Evolutionary conservation across 2,329 filamentous ascomycete genomes (phyloP).

Genomic region (Zasmidium cellare): DNA sequence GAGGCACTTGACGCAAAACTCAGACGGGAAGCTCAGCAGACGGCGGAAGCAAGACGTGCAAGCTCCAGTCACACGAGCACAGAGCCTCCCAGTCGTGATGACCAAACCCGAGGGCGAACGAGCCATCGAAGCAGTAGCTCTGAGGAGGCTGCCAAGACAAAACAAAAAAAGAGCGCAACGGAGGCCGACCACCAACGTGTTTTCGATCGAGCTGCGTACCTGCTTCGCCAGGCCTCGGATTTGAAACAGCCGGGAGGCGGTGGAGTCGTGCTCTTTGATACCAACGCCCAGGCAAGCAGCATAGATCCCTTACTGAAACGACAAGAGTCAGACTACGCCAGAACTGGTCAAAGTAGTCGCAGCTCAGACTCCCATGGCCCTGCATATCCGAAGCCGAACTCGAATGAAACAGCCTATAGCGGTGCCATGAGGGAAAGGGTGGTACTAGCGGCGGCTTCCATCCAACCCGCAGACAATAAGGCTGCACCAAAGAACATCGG

Average conservation of each 20-base stretch:
- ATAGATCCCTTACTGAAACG: constrained; percentile 8
- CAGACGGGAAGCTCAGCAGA: too few relatives aligned
- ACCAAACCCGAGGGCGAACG: neutral
- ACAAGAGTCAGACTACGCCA: constrained; percentile 4
- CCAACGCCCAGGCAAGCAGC: constrained; percentile 21
- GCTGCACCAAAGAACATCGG: constrained; percentile 16
- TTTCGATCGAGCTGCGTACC: constrained; percentile 49
- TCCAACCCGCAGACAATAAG: constrained; percentile 8
- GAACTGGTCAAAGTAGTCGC: neutral
- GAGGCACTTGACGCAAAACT: neutral
- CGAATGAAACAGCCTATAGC: constrained; percentile 8
- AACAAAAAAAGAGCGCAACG: constrained; percentile 24
- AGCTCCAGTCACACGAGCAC: too few relatives aligned
- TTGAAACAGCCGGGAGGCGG: constrained; percentile 34
- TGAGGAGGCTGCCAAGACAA: neutral
- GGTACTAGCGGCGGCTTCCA: constrained; percentile 21
- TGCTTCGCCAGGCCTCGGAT: constrained; percentile 48
- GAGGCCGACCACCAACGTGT: constrained; percentile 34
- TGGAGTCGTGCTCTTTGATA: constrained; percentile 45
- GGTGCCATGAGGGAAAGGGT: constrained; percentile 19
- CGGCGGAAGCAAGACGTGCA: neutral
- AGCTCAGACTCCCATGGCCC: neutral
- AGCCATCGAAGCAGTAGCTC: neutral
- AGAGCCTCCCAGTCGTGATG: neutral
- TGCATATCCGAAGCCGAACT: neutral